Evolutionary conservation across 2,329 filamentous ascomycete genomes (phyloP).

Genomic region (Penicillium sp.): DNA sequence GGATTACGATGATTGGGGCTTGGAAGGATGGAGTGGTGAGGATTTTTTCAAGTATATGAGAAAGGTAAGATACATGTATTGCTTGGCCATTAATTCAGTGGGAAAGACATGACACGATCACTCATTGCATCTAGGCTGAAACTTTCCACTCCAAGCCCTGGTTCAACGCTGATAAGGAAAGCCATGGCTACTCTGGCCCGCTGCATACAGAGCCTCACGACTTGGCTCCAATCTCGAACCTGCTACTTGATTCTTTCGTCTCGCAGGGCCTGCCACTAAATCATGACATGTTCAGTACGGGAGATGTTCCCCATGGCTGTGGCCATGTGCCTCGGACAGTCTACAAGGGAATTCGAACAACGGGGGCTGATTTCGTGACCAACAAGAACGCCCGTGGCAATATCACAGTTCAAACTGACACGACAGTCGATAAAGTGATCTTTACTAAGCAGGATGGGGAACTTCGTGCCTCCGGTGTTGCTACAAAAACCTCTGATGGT

Average conservation of each 20-base stretch:
- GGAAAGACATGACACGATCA: background rate
- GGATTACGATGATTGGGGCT: conserved; percentile 58
- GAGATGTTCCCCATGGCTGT: conserved; percentile 56
- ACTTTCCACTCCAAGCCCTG: conserved; percentile 60
- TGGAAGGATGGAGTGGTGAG: conserved; percentile 57
- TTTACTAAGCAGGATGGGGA: conserved; percentile 42
- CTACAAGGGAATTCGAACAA: conserved; percentile 54
- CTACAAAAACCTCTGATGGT: conserved; percentile 33
- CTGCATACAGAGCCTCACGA: conserved; percentile 61
- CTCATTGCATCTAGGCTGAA: conserved; percentile 45
- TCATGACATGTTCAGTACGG: conserved; percentile 61
- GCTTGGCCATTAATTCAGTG: too few species aligned
- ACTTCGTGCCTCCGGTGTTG: conserved; percentile 44
- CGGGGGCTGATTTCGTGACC: conserved; percentile 56
- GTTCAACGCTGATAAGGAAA: conserved; percentile 53
- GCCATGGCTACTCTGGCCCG: conserved; percentile 56
- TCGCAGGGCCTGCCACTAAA: conserved; percentile 58
- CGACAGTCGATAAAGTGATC: conserved; percentile 56
- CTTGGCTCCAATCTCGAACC: conserved; percentile 59
- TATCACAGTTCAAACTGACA: conserved; percentile 52
- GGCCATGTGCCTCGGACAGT: conserved; percentile 58
- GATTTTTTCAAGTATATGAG: conserved; percentile 60
- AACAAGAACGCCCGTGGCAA: conserved; percentile 48
- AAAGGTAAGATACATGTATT: conserved; percentile 43
- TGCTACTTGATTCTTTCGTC: conserved; percentile 57